Evolutionary conservation across 371 early-diverging fungal genomes (phyloP).

Genomic region (Rhizopus microsporus): DNA sequence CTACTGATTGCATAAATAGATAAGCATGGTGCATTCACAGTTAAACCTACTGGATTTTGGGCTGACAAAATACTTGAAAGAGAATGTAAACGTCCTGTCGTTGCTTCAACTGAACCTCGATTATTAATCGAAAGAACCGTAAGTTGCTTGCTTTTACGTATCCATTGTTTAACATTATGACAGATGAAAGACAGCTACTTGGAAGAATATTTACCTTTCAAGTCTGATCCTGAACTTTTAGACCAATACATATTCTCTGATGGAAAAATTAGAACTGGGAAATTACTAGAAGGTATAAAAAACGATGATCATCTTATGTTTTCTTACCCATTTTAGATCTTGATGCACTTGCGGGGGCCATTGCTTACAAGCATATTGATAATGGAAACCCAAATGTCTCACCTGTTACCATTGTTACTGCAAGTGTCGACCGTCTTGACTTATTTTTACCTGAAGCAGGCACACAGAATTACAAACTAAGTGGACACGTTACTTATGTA

Average conservation of each 20-base stretch:
- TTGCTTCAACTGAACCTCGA: conserved; percentile 12
- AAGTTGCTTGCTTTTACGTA: conserved; percentile 5
- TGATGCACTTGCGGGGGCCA: conserved; percentile 83
- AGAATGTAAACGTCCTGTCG: conserved; percentile 17
- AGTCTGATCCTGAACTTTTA: conserved; percentile 67
- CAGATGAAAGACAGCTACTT: conserved; percentile 71
- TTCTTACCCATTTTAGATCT: conserved; percentile 47
- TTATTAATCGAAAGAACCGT: conserved; percentile 21
- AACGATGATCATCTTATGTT: neutral
- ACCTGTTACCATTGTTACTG: conserved; percentile 83
- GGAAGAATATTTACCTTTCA: conserved; percentile 78
- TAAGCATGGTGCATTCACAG: conserved; percentile 4
- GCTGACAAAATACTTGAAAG: conserved; percentile 35
- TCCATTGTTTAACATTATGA: neutral
- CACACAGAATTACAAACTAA: conserved; percentile 72
- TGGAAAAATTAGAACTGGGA: conserved; percentile 69
- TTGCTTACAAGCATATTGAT: conserved; percentile 81
- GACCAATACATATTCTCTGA: conserved; percentile 82
- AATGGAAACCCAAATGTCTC: conserved; percentile 60
- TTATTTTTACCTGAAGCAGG: conserved; percentile 63
- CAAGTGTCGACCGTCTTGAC: conserved; percentile 90
- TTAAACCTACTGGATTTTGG: conserved; percentile 31
- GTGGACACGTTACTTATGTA: conserved; percentile 82
- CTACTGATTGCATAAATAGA: neutral
- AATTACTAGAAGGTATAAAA: conserved; percentile 52